These are phyloP conservation scores for Potentilla sterilis DNA, from an alignment of 306 rosid species.

Conservation along the genomic window DNA sequence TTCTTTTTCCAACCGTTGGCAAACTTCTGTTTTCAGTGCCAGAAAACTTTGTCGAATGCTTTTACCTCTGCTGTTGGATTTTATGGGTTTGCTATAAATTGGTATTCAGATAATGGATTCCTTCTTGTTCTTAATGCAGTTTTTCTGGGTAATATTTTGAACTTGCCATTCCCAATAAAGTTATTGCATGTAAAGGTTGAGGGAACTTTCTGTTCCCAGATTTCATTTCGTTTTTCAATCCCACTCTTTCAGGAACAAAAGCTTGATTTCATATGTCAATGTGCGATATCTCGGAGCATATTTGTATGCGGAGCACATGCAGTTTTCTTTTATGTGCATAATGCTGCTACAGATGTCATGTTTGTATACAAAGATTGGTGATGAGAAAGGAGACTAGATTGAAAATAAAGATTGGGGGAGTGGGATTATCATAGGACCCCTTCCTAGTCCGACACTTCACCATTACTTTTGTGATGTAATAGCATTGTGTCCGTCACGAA, in stretches of 20 bases:
- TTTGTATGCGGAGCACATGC: constrained; percentile 1
- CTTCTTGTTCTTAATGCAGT: neutral
- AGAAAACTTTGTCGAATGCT: neutral
- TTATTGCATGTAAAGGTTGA: neutral
- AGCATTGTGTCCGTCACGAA: neutral
- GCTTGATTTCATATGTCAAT: neutral
- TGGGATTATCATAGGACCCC: neutral
- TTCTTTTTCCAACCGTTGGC: neutral
- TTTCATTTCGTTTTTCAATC: neutral
- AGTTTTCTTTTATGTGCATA: neutral
- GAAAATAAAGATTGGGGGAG: neutral
- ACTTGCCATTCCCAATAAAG: neutral
- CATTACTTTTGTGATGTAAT: neutral
- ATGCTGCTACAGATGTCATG: neutral
- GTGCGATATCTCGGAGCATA: neutral
- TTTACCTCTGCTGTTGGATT: neutral
- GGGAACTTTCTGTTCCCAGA: neutral
- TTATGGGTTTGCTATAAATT: neutral
- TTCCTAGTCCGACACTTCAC: neutral
- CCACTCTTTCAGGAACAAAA: neutral
- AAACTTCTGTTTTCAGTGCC: neutral
- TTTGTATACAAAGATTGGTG: neutral
- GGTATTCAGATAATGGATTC: neutral
- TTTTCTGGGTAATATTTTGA: neutral
- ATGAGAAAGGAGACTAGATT: neutral